Evolutionary conservation across 352 stramenopile species (phyloP), one percentile per base, ranked within the genome.

Genomic region (Hyaloperonospora brassicae): DNA sequence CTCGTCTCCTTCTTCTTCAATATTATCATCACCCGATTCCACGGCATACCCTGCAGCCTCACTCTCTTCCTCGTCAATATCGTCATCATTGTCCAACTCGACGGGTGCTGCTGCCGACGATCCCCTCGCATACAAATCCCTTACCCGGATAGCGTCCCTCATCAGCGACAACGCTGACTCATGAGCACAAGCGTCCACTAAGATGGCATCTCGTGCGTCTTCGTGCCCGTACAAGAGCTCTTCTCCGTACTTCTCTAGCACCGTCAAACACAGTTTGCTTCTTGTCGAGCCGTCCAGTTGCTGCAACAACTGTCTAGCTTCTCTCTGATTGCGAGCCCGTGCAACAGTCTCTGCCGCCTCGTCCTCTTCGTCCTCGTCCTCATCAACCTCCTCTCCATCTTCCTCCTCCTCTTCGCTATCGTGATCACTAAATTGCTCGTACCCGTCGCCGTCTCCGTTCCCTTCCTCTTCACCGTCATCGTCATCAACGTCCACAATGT

Each of bases 191-290:
- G 78, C 78, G 42, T 84, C 78, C 8, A 88, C 53, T 6, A 88
- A 53, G 27, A 88, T 81, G 0, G 66, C 73, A 42, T 88, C 78
- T 30, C 78, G 75, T 4, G 71, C 70, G 6, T 62, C 48, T 51
- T 87, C 77, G 44, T 84, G 77, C 17, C 74, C 72, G 7, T 73
- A 73, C 45, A 87, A 83, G 17, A 87, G 50, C 59, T 86, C 74
- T 45, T 83, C 77, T 6, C 77, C 74, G 47, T 86, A 86, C 35
- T 87, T 87, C 47, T 84, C 68, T 43, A 87, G 42, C 21, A 74
- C 77, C 4, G 63, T 78, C 0, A 87, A 51, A 41, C 73, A 79
- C 47, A 87, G 53, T 38, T 75, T 83, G 50, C 68, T 86, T 1
- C 77, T 61, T 13, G 70, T 57, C 42, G 74, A 74, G 52, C 76